These are phyloP conservation scores for Leccinum barrowsii DNA, from an alignment of 768 basidiomycete genomes.

Conservation along the genomic window DNA sequence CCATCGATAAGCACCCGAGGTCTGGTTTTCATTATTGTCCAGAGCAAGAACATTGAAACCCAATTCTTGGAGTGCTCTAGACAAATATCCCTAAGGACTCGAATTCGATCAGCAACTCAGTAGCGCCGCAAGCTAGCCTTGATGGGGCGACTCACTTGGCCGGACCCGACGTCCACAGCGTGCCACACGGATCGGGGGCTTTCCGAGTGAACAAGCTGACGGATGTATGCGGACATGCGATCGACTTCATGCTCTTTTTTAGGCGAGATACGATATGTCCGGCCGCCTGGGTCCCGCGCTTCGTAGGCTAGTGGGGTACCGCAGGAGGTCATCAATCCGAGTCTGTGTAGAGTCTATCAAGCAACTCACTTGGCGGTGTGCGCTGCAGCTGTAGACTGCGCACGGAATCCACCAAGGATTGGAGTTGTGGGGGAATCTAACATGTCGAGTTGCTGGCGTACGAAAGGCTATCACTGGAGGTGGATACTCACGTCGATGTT, in stretches of 20 bases:
- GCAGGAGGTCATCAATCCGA: not conserved
- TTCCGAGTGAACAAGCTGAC: slow-evolving; percentile 30
- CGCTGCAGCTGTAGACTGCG: slow-evolving; percentile 28
- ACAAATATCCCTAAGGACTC: slow-evolving; percentile 54
- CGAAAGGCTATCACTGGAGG: not conserved
- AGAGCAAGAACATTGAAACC: slow-evolving; percentile 58
- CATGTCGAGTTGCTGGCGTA: not conserved
- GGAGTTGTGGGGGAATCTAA: slow-evolving; percentile 24
- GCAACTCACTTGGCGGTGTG: slow-evolving; percentile 12
- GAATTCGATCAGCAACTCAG: not conserved
- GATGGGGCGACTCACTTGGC: slow-evolving; percentile 45
- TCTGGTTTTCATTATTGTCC: slow-evolving; percentile 58
- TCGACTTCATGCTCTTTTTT: slow-evolving; percentile 74
- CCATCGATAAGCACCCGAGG: slow-evolving; percentile 52
- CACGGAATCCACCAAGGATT: slow-evolving; percentile 21
- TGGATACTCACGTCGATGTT: slow-evolving; percentile 15
- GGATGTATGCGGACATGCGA: slow-evolving; percentile 57
- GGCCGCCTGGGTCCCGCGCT: slow-evolving; percentile 1
- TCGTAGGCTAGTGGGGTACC: slow-evolving; percentile 4
- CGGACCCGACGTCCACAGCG: slow-evolving; percentile 72
- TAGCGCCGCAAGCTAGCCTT: not conserved
- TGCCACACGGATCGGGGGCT: slow-evolving; percentile 30
- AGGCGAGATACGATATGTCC: slow-evolving; percentile 58
- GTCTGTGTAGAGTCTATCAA: not conserved
- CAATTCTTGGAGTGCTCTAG: slow-evolving; percentile 41